Evolutionary conservation across 2,329 filamentous ascomycete genomes (phyloP), one percentile per base, ranked within the genome.

Genomic region (Thielaviopsis cerberus): DNA sequence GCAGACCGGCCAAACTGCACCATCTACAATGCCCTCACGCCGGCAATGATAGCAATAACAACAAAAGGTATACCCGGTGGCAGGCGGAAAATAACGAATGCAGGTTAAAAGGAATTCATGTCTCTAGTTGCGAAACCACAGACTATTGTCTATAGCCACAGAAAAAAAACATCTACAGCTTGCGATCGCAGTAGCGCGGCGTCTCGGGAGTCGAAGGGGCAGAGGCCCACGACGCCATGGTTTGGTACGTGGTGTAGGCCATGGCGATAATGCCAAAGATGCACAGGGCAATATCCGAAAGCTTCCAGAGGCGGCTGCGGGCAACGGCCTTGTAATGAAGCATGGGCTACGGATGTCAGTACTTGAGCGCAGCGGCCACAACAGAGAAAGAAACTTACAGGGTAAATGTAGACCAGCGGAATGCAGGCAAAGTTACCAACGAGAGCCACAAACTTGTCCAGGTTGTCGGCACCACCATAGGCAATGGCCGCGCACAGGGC

Each of bases 391-490:
- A 24, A 45, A 81, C 88, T 78, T 78, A 96, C 90, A 63, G 92
- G 94, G 68, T 98, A 98, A 57, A 98, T 94, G 67, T 94, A 97
- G 62, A 97, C 92, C 59, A 98, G 74, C 51, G 92, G 92, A 64
- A 98, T 92, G 68, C 92, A 98, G 61, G 92, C 92, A 74, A 98
- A 98, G 70, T 90, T 95, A 63, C 92, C 92, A 22, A 98, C 90
- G 45, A 98, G 77, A 23, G 89, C 86, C 30, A 98, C 94, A 69
- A 98, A 98, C 71, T 97, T 97, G 73, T 98, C 92, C 57, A 98
- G 74, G 70, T 97, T 85, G 64, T 88, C 86, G 2, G 92, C 91
- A 62, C 92, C 92, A 51, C 84, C 82, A 88, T 89, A 98, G 1
- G 91, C 91, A 63, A 98, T 85, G 60, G 82, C 71, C 0, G 90